A percentile compares a stretch with the other conserved stretches of the same genome.
Conservation (phyloP, 2,329 filamentous ascomycete genomes). For the Clarireedia monteithiana region DNA sequence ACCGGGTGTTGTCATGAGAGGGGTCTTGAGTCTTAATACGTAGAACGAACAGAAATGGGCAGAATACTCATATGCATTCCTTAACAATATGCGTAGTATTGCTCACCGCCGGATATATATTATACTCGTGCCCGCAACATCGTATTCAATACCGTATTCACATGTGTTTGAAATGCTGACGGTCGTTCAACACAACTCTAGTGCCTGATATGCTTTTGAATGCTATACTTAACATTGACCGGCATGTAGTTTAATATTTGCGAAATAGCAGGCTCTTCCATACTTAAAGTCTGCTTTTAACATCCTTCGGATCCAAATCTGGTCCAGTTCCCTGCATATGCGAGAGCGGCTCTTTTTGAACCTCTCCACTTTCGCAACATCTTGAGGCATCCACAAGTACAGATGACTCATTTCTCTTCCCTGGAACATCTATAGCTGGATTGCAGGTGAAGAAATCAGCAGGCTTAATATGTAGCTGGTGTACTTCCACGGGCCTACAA, state of each 20-base stretch:
- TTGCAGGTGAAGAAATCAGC: slow-evolving; percentile 44
- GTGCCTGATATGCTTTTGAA: too few species aligned
- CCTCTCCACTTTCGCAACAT: slow-evolving; percentile 18
- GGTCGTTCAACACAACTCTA: too few species aligned
- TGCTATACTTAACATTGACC: too few species aligned
- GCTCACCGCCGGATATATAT: background rate
- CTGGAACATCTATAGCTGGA: slow-evolving; percentile 49
- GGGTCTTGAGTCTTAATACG: background rate
- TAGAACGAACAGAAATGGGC: background rate
- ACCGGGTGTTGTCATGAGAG: background rate
- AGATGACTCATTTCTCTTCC: slow-evolving; percentile 45
- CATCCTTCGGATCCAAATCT: slow-evolving; percentile 16
- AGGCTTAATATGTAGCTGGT: slow-evolving; percentile 61
- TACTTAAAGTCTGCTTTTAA: background rate
- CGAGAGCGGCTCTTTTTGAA: slow-evolving; percentile 13
- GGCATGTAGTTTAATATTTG: too few species aligned
- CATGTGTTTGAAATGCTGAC: too few species aligned
- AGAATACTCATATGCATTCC: too few species aligned
- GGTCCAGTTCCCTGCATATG: slow-evolving; percentile 20
- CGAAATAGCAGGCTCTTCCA: too few species aligned
- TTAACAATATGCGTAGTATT: background rate
- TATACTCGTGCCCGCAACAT: too few species aligned
- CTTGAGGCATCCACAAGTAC: slow-evolving; percentile 11
- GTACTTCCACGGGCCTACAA: slow-evolving; percentile 59
- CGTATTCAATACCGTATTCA: too few species aligned